Conservation (phyloP, 192 early-diverging fungal genomes). For the Piromyces sp. region DNA sequence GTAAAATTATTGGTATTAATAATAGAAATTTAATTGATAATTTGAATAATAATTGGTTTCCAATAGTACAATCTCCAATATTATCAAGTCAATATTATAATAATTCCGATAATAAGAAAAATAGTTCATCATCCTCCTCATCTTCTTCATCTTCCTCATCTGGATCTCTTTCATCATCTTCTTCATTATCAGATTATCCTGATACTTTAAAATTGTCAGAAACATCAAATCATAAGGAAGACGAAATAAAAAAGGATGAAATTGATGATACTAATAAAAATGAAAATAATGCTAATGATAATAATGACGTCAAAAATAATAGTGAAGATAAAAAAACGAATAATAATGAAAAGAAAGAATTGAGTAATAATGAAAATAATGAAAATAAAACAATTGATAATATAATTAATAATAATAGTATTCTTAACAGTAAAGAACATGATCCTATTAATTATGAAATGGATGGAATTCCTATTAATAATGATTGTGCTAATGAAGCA, state of each 20-base stretch:
- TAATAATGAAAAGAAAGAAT: neutral
- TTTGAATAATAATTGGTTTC: neutral
- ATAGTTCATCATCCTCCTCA: neutral
- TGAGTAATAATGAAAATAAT: neutral
- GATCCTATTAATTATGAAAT: neutral
- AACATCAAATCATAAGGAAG: neutral
- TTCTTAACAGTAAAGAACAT: neutral
- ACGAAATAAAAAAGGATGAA: neutral
- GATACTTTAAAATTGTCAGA: neutral
- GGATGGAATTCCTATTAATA: too few relatives aligned
- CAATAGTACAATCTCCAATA: neutral
- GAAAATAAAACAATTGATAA: neutral
- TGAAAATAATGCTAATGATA: neutral
- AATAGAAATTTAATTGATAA: neutral
- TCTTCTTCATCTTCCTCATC: neutral
- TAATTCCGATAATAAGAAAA: neutral
- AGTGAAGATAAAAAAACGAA: neutral
- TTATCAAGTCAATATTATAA: neutral
- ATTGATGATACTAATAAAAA: neutral
- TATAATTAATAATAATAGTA: neutral
- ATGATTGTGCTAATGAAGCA: too few relatives aligned
- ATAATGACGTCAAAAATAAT: neutral
- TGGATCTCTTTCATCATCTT: neutral
- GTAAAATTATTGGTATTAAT: constrained; percentile 17
- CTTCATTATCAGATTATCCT: neutral